Evolutionary conservation across 2,329 filamentous ascomycete species (phyloP).

Genomic region (Fusarium tjaetaba): DNA sequence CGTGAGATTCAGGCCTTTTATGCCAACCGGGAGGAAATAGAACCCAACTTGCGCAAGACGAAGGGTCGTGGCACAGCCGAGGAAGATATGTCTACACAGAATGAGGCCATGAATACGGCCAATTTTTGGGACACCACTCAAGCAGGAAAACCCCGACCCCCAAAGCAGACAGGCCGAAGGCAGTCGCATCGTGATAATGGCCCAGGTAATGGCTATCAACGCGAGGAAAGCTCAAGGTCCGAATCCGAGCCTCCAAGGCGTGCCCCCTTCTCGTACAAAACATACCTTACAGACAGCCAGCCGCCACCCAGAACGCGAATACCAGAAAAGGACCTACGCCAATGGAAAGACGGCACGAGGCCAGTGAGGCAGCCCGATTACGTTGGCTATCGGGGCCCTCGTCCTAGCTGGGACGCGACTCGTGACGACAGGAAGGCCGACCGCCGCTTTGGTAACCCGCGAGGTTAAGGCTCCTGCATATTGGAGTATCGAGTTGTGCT

Average conservation of each 20-base stretch:
- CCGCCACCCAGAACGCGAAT: not conserved
- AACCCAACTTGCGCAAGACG: slow-evolving; percentile 46
- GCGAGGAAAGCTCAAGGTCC: not conserved
- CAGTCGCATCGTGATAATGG: not conserved
- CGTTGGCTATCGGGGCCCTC: too few species aligned
- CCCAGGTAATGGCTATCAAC: not conserved
- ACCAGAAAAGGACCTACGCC: not conserved
- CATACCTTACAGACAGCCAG: not conserved
- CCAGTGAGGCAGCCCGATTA: not conserved
- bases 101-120: slow-evolving; percentile 27
- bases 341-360: not conserved
- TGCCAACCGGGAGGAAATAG: slow-evolving; percentile 46
- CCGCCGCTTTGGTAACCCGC: not conserved
- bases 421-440: not conserved
- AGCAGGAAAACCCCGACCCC: slow-evolving; percentile 8
- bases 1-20: slow-evolving; percentile 51
- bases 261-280: not conserved
- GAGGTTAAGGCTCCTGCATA: not conserved
- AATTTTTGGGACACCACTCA: slow-evolving; percentile 49
- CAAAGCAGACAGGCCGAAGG: not conserved
- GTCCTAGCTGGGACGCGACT: not conserved
- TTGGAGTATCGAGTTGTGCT: not conserved
- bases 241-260: not conserved
- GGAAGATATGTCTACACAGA: slow-evolving; percentile 34
- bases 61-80: slow-evolving; percentile 30